Evolutionary conservation across 1,139 yeast genomes (phyloP).

Genomic region (Hemisphaericaspora xylofermentans): DNA sequence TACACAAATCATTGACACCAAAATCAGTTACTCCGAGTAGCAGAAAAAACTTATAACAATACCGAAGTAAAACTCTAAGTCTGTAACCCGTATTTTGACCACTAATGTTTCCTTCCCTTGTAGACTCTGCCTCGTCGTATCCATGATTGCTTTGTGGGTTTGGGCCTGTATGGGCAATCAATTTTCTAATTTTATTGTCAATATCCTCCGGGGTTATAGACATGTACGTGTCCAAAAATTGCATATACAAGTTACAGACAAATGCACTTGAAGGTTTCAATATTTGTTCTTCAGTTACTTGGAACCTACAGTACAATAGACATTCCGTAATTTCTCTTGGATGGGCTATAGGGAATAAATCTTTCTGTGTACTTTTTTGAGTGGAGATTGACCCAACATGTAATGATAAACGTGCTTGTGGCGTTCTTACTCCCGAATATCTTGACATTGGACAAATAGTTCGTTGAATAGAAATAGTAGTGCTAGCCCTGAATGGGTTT

Average conservation of each 20-base stretch:
- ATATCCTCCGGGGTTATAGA: no score
- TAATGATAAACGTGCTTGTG: neutral
- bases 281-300: conserved; percentile 62
- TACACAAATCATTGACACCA: conserved; percentile 59
- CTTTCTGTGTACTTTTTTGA: conserved; percentile 14
- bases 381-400: no score
- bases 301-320: conserved; percentile 61
- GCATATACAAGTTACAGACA: conserved; percentile 63
- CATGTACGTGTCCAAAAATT: conserved; percentile 67
- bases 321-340: conserved; percentile 61
- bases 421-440: neutral
- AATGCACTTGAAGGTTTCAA: conserved; percentile 65
- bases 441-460: no score
- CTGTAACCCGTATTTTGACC: conserved; percentile 15
- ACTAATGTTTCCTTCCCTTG: neutral
- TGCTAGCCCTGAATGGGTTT: no score
- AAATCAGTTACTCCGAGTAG: conserved; percentile 81
- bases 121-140: no score
- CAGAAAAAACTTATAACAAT: conserved; percentile 60
- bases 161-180: conserved; percentile 38
- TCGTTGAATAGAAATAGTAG: no score
- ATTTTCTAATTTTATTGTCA: no score
- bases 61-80: conserved; percentile 53
- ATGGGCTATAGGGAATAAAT: conserved; percentile 66
- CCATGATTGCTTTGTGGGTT: no score